Conservation (phyloP, 169 alveolate genomes). For the Cryptosporidium bovis region DNA sequence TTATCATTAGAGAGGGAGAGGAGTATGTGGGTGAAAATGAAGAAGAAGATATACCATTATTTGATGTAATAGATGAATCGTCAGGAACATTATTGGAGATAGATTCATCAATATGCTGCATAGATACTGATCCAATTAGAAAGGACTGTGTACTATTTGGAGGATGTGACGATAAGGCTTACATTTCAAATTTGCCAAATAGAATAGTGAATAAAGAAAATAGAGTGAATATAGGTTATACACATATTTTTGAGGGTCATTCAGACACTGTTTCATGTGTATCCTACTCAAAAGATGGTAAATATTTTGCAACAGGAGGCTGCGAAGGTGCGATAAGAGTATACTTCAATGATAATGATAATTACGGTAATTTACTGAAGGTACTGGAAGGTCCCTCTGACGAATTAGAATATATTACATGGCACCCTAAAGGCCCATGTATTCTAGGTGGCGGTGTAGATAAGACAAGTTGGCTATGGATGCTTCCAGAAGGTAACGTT, state of each 20-base stretch:
- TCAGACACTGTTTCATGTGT: constrained; percentile 72
- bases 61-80: constrained; percentile 57
- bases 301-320: constrained; percentile 75
- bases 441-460: constrained; percentile 73
- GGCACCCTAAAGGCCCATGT: constrained; percentile 77
- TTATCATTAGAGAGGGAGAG: too few species aligned
- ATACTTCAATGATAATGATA: constrained; percentile 35
- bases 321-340: constrained; percentile 74
- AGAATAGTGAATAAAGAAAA: neutral
- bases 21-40: constrained; percentile 6
- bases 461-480: constrained; percentile 77
- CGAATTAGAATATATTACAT: constrained; percentile 72
- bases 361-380: constrained; percentile 25
- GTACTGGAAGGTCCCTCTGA: constrained; percentile 77
- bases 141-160: constrained; percentile 34
- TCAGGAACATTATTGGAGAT: constrained; percentile 49
- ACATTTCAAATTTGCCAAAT: constrained; percentile 27
- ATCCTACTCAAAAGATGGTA: constrained; percentile 74
- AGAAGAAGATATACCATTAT: constrained; percentile 38
- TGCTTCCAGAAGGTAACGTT: constrained; percentile 74
- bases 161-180: constrained; percentile 74
- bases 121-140: constrained; percentile 47
- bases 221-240: neutral
- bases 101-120: constrained; percentile 37
- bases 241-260: constrained; percentile 47